Evolutionary conservation across 179 eudicot species (phyloP).

Genomic region (Beta lomatogona): DNA sequence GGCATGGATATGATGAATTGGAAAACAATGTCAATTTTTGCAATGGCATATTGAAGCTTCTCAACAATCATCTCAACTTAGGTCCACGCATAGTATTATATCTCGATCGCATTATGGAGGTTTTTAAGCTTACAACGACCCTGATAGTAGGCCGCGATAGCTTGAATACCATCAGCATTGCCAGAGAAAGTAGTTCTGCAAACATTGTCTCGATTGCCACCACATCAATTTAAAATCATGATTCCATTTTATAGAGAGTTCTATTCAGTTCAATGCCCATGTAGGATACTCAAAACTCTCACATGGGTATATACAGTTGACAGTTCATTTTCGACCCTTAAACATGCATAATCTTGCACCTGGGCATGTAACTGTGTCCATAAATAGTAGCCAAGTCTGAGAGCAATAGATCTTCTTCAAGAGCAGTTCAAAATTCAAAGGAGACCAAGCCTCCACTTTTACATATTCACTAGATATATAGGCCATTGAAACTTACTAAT

Average conservation of each 20-base stretch:
- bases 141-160: too few relatives aligned
- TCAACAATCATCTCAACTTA: constrained; percentile 5
- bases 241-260: not conserved
- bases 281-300: not conserved
- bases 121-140: too few relatives aligned
- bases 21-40: not conserved
- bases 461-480: not conserved
- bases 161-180: too few relatives aligned
- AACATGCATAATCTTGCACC: not conserved
- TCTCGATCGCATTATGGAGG: too few relatives aligned
- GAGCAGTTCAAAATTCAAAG: not conserved
- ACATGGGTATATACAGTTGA: not conserved
- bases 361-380: not conserved
- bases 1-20: not conserved
- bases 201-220: too few relatives aligned
- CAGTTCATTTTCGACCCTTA: not conserved
- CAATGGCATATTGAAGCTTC: not conserved
- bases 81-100: too few relatives aligned
- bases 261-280: not conserved
- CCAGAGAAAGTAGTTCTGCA: too few relatives aligned
- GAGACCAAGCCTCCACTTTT: not conserved
- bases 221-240: too few relatives aligned
- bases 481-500: not conserved
- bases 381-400: not conserved
- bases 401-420: not conserved